Evolutionary conservation across 169 alveolate genomes (phyloP), one percentile per base, ranked within the genome.

Genomic region (Eimeria necatrix): DNA sequence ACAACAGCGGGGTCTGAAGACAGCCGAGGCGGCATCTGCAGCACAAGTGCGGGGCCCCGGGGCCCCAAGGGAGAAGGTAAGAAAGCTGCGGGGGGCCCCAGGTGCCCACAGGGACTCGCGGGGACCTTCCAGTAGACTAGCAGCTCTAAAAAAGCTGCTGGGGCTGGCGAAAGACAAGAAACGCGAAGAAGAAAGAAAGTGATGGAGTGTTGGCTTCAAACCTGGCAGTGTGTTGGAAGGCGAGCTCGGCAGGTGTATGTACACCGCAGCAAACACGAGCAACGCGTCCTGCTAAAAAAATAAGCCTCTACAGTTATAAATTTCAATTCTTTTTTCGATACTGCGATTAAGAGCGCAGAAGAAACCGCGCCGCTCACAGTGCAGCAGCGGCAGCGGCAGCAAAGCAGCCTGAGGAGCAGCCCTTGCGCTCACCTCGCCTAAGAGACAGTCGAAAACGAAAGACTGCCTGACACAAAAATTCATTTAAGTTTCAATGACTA

Each of bases 221-320:
- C n/a, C n/a, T n/a, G n/a, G n/a, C n/a, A n/a, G n/a, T n/a, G n/a
- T n/a, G n/a, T n/a, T n/a, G n/a, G n/a, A n/a, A n/a, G n/a, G n/a
- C n/a, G n/a, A n/a, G n/a, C n/a, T n/a, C n/a, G n/a, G n/a, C 76
- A 64, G 76, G 76, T n/a, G 76, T 64, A 64, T 64, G 76, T 64
- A 64, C 76, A 64, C 76, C 64, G 14, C 64, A 56, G 64, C 64
- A n/a, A n/a, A n/a, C n/a, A n/a, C n/a, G n/a, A n/a, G n/a, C n/a
- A n/a, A n/a, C n/a, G n/a, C n/a, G n/a, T n/a, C n/a, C n/a, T n/a
- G n/a, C n/a, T n/a, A n/a, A n/a, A n/a, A n/a, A n/a, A n/a, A n/a
- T n/a, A n/a, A n/a, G n/a, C n/a, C n/a, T n/a, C n/a, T n/a, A n/a
- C n/a, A n/a, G n/a, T n/a, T n/a, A n/a, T n/a, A n/a, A n/a, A n/a